Base-by-base conservation (phyloP, 352 stramenopile species). In the Phytophthora ohioensis region DNA sequence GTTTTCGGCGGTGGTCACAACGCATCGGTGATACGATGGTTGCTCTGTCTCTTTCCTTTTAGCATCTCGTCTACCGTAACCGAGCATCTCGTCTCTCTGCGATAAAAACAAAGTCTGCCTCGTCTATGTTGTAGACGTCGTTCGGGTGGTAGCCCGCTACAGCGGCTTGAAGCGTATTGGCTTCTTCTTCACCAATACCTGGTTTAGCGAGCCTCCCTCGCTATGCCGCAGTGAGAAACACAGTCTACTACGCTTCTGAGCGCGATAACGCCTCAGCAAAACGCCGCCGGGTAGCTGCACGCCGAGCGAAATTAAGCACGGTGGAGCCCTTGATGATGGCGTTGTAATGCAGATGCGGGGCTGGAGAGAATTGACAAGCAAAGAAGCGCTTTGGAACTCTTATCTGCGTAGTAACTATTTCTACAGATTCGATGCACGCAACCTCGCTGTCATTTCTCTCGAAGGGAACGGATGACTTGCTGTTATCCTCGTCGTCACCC, bases 101-200 rank as follows among this genome's bases (percentile, higher is more conserved):
- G 61, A 46, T 61, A 67, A 27, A 59, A 68, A 21, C 21, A 27
- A 71, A 58, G 1, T 35, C 47, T 3, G 36, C 65, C 35, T 71
- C 51, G 31, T 75, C 57, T 62, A 71, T 68, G 41, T 68, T 67
- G 21, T 21, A 21, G 21, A 21, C 27, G 41, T 75, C 34, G 2
- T 11, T 15, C 8, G 34, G 41, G 5, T 39, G 36, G 39, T 65
- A 64, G 1, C 15, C 7, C 1, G 46, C 17, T 17, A 17, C 17
- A 17, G 17, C 17, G 17, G 17, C 17, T 17, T 17, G 17, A 17
- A 17, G 17, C 17, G 0, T 17, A 17, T 17, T 17, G 17, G 35
- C 62, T 17, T 49, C 48, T 8, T 48, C 11, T 21, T 21, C 34
- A 64, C 53, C 7, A n/a, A n/a, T 9, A 27, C n/a, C 15, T 55